Conservation (phyloP, 176 grass and related monocot species). For the Musa beccarii region DNA sequence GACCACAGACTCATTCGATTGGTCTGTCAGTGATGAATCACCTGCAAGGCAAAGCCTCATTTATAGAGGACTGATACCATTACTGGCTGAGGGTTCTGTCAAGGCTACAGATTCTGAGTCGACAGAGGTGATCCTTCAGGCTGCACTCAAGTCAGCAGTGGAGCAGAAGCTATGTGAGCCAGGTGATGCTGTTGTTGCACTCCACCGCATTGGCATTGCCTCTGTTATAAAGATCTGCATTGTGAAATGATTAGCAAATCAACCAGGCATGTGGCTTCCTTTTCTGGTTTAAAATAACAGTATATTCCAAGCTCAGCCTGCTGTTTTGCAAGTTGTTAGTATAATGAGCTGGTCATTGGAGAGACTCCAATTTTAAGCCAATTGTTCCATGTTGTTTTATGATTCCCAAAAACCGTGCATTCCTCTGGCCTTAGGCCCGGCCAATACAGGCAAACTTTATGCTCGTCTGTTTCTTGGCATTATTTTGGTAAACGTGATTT, state of each 20-base stretch:
- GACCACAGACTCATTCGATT: slow-evolving; percentile 16
- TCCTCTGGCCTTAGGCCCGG: neutral
- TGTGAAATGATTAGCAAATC: slow-evolving; percentile 1
- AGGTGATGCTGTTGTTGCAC: slow-evolving; percentile 3
- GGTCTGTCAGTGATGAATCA: slow-evolving; percentile 11
- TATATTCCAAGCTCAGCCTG: neutral
- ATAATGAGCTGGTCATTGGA: neutral
- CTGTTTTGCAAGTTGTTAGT: neutral
- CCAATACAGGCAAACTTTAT: neutral
- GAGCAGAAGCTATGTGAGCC: slow-evolving; percentile 8
- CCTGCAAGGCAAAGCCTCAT: slow-evolving; percentile 17
- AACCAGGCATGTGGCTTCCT: neutral
- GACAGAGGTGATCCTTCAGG: slow-evolving; percentile 10
- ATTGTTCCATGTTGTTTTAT: neutral
- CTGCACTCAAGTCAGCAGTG: slow-evolving; percentile 6
- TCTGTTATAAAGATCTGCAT: slow-evolving; percentile 18
- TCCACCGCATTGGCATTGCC: slow-evolving; percentile 9
- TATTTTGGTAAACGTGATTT: neutral
- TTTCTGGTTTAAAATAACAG: neutral
- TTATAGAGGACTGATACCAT: neutral
- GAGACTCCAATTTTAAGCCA: neutral
- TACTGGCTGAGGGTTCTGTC: neutral
- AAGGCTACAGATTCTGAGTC: slow-evolving; percentile 13
- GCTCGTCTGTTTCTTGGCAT: neutral
- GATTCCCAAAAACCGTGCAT: neutral